Conservation (phyloP, 192 early-diverging fungal species). For the Coemansia reversa region DNA sequence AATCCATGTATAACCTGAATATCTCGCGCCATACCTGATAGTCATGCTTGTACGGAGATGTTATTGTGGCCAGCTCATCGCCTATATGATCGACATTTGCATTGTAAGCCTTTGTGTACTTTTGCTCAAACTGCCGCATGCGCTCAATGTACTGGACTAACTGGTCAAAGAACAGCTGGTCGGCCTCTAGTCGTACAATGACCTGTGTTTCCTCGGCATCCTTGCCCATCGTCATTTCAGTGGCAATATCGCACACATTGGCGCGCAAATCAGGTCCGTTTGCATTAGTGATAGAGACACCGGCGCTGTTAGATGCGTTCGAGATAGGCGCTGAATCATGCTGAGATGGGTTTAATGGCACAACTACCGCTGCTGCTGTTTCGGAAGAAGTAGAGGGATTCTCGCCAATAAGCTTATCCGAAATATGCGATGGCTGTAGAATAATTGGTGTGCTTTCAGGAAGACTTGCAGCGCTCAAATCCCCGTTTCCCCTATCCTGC, state of each 20-base stretch:
- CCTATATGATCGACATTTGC: slow-evolving; percentile 58
- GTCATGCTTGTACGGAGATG: slow-evolving; percentile 75
- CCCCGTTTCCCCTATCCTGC: not conserved
- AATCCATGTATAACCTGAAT: slow-evolving; percentile 67
- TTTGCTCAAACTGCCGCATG: slow-evolving; percentile 58
- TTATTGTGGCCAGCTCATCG: slow-evolving; percentile 55
- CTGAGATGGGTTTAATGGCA: not conserved
- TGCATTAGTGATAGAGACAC: too few species aligned
- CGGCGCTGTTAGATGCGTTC: too few species aligned
- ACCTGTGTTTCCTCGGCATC: slow-evolving; percentile 41
- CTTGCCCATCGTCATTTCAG: slow-evolving; percentile 11
- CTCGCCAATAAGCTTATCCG: not conserved
- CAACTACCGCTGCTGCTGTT: not conserved
- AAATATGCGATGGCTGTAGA: not conserved
- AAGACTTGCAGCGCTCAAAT: slow-evolving; percentile 7
- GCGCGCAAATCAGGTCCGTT: too few species aligned
- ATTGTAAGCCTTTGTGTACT: slow-evolving; percentile 56
- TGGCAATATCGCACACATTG: slow-evolving; percentile 3
- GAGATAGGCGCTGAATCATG: slow-evolving; percentile 6
- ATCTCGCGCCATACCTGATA: slow-evolving; percentile 69
- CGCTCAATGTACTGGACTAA: slow-evolving; percentile 60
- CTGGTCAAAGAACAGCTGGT: slow-evolving; percentile 61
- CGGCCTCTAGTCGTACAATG: slow-evolving; percentile 47
- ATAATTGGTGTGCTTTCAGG: slow-evolving; percentile 17
- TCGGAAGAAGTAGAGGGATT: not conserved